Evolutionary conservation across 441 rosid genomes (phyloP), one percentile per base, ranked within the genome.

Genomic region (Brassica balearica): DNA sequence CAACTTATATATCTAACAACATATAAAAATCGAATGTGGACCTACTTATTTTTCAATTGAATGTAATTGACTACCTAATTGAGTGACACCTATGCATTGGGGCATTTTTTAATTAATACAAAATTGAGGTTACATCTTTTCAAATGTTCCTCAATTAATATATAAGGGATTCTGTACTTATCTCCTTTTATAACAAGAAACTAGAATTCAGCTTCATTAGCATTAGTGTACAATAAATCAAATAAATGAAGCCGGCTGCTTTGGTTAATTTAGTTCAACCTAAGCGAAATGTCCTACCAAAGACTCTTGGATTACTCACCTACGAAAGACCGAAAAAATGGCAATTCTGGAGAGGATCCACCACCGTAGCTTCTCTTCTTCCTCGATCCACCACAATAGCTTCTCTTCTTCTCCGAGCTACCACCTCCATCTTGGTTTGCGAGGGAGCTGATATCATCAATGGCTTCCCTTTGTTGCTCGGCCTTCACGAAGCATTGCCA

Each of bases 391-490:
- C 46, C 46, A 38, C 46, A 8, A 9, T 38, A 38, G 10, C 46
- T 38, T 38, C 11, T 38, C 10, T 8, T 38, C 11, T 38, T 38
- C 46, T 38, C 2, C 11, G 46, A 38, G 11, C 11, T 4, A 38
- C 46, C 87, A 59, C 63, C 83, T 0, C 65, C 85, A 0, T 76
- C 82, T 29, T 81, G 82, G 76, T 92, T 93, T 80, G 81, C 82
- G 3, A 86, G 88, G 85, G 90, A 86, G 66, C 81, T 95, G 29
- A 25, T 91, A 27, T 85, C 92, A 64, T 90, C 92, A n/a, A 74
- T 95, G 85, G 86, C 96, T 22, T 89, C 97, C 8, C 82, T 92
- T 72, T 90, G 94, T 83, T 95, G 95, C 79, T 86, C 92, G 86
- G 87, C 23, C 20, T 73, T 38, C 46, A 38, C 19, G 92, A 92